phyloP scores from a whole-genome alignment of 345 rosid species.

The Orychophragmus violaceus region DNA sequence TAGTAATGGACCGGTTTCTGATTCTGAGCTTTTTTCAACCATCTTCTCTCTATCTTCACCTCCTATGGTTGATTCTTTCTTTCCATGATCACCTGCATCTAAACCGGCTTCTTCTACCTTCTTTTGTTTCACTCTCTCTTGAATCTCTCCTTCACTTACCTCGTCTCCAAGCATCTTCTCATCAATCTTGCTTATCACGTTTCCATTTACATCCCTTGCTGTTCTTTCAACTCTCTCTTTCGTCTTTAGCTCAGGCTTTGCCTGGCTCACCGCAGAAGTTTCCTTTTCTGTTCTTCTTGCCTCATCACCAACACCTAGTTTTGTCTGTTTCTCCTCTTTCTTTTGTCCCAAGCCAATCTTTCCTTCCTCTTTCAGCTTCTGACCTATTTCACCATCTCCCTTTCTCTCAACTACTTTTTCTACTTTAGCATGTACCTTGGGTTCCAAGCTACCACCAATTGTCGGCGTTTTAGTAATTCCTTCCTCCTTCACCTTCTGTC shows the following conservation, averaged over 20 bases:
- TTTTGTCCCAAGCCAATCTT: neutral
- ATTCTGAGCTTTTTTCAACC: neutral
- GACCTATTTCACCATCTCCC: slow-evolving; percentile 3
- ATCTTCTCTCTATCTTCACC: neutral
- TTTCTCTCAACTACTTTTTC: neutral
- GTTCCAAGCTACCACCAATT: slow-evolving; percentile 6
- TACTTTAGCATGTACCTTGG: neutral
- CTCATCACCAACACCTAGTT: neutral
- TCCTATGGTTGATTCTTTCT: neutral
- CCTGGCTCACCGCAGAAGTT: neutral
- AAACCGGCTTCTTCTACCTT: neutral
- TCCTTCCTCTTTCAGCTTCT: slow-evolving; percentile 5
- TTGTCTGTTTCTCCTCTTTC: neutral
- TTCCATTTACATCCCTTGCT: neutral
- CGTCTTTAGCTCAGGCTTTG: neutral
- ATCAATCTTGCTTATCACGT: neutral
- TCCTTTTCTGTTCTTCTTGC: slow-evolving; percentile 7
- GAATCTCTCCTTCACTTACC: neutral
- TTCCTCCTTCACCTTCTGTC: neutral
- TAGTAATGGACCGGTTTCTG: neutral
- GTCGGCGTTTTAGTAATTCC: neutral
- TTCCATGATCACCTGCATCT: neutral
- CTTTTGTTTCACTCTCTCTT: neutral
- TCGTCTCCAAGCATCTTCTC: neutral
- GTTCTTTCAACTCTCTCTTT: neutral